Percentiles rank a stretch among this genome's conserved stretches.
phyloP scores from a whole-genome alignment of 208 protist genomes.

The Lotmaria passim region DNA sequence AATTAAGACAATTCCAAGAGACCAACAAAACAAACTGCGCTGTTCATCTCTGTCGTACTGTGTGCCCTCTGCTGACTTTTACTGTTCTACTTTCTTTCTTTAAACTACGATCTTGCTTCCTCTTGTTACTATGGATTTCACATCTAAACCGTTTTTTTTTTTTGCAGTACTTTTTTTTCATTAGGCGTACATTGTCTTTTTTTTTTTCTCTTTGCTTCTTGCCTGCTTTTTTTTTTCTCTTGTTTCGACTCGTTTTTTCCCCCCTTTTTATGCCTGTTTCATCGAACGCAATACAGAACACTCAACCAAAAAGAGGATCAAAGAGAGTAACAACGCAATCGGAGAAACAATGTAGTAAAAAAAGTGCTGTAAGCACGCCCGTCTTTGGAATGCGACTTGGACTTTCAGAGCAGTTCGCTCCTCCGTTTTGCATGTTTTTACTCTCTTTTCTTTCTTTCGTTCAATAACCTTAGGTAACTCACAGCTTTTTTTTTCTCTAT shows the following conservation, averaged over 20 bases:
- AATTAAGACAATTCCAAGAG: neutral
- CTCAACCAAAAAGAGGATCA: neutral
- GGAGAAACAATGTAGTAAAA: no score
- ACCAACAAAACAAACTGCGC: no score
- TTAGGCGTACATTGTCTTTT: neutral
- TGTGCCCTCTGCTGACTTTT: no score
- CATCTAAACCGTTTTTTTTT: neutral
- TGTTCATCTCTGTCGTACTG: no score
- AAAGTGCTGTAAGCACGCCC: no score
- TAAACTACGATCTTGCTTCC: no score
- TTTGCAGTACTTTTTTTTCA: neutral
- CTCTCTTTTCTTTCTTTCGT: neutral
- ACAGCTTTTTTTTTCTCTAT: neutral
- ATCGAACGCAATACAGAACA: neutral
- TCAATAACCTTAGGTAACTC: neutral
- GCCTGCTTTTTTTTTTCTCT: conserved; percentile 6
- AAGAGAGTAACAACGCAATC: no score
- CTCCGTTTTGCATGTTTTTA: neutral
- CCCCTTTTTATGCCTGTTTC: neutral
- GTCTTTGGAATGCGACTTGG: no score
- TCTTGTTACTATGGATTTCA: neutral
- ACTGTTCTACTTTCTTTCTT: no score
- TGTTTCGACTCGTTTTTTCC: neutral
- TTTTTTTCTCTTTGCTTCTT: no score
- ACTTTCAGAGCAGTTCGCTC: neutral